A percentile compares a stretch with the other conserved stretches of the same genome.
Evolutionary conservation across 2,329 filamentous ascomycete species (phyloP).

Genomic region (Metarhizium brunneum): DNA sequence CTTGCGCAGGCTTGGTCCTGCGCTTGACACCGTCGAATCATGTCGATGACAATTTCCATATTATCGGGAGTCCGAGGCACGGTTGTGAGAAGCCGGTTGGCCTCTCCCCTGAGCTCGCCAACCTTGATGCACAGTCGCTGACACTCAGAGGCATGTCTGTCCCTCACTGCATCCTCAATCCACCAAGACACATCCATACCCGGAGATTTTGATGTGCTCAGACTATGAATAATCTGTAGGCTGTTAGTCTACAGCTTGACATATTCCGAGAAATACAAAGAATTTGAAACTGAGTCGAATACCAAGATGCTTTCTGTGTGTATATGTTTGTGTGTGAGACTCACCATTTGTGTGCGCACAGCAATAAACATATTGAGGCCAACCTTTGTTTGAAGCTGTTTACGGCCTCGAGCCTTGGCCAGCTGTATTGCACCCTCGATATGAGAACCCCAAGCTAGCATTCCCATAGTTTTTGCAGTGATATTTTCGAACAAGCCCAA

Average conservation of each 20-base stretch:
- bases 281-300: not conserved
- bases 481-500: constrained; percentile 54
- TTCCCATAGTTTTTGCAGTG: constrained; percentile 42
- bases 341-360: constrained; percentile 51
- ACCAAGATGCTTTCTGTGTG: not conserved
- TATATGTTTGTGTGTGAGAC: constrained; percentile 5
- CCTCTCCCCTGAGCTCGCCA: constrained; percentile 45
- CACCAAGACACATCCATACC: constrained; percentile 50
- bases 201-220: constrained; percentile 43
- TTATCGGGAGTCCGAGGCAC: constrained; percentile 38
- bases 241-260: constrained; percentile 5
- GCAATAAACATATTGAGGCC: constrained; percentile 49
- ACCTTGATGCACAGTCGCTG: constrained; percentile 45
- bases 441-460: constrained; percentile 53
- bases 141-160: constrained; percentile 36
- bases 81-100: constrained; percentile 38
- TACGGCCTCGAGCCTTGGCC: constrained; percentile 46
- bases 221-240: constrained; percentile 45
- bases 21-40: constrained; percentile 41
- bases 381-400: constrained; percentile 42
- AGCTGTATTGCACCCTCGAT: constrained; percentile 55
- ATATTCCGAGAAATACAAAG: not conserved
- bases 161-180: constrained; percentile 42
- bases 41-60: constrained; percentile 37
- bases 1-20: constrained; percentile 41